Base-by-base conservation (phyloP, 1,139 yeast species). In the Wickerhamiella pararugosa region DNA sequence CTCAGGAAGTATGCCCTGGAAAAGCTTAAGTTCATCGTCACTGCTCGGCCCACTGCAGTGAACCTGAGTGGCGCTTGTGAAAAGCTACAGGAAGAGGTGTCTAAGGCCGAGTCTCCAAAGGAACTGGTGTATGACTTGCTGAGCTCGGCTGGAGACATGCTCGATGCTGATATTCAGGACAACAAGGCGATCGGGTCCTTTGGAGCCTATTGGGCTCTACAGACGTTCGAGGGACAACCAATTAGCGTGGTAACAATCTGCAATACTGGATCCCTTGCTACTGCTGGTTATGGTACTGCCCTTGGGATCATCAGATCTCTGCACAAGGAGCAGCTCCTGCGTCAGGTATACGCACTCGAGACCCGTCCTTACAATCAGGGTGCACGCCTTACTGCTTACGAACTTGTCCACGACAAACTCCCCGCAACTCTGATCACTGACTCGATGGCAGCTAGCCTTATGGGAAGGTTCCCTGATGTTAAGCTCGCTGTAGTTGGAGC, bases 351-450 rank as follows among this genome's bases (percentile, higher is more conserved):
- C 55, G 92, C 95, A 6, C 71, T 90, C 53, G 98, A 90, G 59
- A 90, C 98, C 0, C 71, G 98, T 53, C 98, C 98, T 0, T 90
- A 90, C 59, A 86, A 87, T 59, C 97, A 90, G 62, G 98, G 98
- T 5, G 86, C 97, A 0, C 73, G 94, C 52, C 67, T 90, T 49
- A 90, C 97, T 1, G 86, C 96, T 0, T 90, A 77, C 58, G 98
- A 90, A 58, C 69, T 90, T 40, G 76, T 81, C 11, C 79, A 82
- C 52, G 97, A 90, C 49, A 58, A 72, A 29, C 83, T 90, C 40
- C 97, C 97, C 5, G 76, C 92, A 43, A 82, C 94, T 1, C 67
- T 90, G 49, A 74, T 90, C 46, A 81, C 95, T 28, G 98, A 90
- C 56, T 81, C 86, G 47, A 87, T 90, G 90, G 93, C 82, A 1